Percentiles rank a stretch among this genome's conserved stretches.
Evolutionary conservation across 2,329 filamentous ascomycete genomes (phyloP).

Genomic region (Neoarthrinium moseri): DNA sequence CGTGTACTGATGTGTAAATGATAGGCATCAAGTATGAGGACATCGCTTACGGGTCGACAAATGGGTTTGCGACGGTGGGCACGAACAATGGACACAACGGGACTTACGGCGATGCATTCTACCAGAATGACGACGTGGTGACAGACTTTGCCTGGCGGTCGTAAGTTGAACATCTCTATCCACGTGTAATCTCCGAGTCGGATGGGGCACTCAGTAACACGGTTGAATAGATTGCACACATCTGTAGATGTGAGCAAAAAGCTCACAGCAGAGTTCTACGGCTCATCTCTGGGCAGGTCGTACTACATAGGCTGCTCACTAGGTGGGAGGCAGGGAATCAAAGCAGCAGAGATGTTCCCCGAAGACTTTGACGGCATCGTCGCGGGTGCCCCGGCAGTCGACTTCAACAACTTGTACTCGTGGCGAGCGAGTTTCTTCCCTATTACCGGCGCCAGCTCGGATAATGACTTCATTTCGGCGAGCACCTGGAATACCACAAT

Average conservation of each 20-base stretch:
- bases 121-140: slow-evolving; percentile 34
- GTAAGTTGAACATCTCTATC: slow-evolving; percentile 23
- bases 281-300: slow-evolving; percentile 31
- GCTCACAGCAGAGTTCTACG: slow-evolving; percentile 48
- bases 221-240: slow-evolving; percentile 33
- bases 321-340: slow-evolving; percentile 56
- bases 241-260: slow-evolving; percentile 47
- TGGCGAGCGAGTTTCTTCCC: slow-evolving; percentile 42
- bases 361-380: slow-evolving; percentile 57
- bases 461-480: slow-evolving; percentile 8
- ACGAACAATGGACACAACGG: slow-evolving; percentile 52
- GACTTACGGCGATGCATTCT: slow-evolving; percentile 27
- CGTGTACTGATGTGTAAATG: neutral
- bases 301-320: slow-evolving; percentile 59
- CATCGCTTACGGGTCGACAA: slow-evolving; percentile 36
- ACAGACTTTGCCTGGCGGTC: slow-evolving; percentile 33
- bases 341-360: slow-evolving; percentile 49
- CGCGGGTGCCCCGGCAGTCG: slow-evolving; percentile 40
- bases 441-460: slow-evolving; percentile 27
- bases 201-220: neutral
- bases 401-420: slow-evolving; percentile 29
- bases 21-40: slow-evolving; percentile 41
- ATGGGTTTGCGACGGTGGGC: slow-evolving; percentile 44
- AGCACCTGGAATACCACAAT: slow-evolving; percentile 27
- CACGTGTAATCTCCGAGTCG: neutral